Conservation (phyloP, 2,329 filamentous ascomycete species). For the Arthrobotrys musiformis region DNA sequence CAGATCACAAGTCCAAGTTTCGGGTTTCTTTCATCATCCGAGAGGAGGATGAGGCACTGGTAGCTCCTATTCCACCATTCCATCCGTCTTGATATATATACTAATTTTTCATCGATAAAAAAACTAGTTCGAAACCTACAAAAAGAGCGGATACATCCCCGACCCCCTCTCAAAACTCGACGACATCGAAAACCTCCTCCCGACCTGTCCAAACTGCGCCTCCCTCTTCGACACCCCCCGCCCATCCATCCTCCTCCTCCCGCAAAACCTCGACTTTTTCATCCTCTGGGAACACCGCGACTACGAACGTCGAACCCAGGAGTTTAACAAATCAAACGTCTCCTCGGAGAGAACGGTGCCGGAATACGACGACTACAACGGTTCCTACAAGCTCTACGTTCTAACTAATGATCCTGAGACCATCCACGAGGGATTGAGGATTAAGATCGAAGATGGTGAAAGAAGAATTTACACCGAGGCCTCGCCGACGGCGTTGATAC, state of each 20-base stretch:
- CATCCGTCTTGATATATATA: no score
- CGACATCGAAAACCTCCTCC: neutral
- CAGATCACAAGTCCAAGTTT: neutral
- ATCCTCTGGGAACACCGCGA: conserved; percentile 12
- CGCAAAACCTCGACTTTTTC: neutral
- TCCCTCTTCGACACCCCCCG: neutral
- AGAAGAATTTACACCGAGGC: neutral
- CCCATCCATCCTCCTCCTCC: neutral
- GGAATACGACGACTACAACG: conserved; percentile 10
- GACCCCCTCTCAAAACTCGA: neutral
- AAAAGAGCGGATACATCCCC: neutral
- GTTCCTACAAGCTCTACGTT: neutral
- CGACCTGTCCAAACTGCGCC: neutral
- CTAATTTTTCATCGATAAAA: no score
- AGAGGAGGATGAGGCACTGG: neutral
- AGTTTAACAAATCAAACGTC: neutral
- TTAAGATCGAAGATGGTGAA: neutral
- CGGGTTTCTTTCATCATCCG: neutral
- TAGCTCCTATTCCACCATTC: no score
- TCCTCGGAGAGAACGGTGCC: conserved; percentile 2
- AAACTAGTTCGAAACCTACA: conserved; percentile 5
- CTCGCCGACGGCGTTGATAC: neutral
- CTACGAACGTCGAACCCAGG: neutral
- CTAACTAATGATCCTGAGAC: neutral
- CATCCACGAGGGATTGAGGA: neutral